Base-by-base conservation (phyloP, 192 early-diverging fungal species). In the Backusella westeae region DNA sequence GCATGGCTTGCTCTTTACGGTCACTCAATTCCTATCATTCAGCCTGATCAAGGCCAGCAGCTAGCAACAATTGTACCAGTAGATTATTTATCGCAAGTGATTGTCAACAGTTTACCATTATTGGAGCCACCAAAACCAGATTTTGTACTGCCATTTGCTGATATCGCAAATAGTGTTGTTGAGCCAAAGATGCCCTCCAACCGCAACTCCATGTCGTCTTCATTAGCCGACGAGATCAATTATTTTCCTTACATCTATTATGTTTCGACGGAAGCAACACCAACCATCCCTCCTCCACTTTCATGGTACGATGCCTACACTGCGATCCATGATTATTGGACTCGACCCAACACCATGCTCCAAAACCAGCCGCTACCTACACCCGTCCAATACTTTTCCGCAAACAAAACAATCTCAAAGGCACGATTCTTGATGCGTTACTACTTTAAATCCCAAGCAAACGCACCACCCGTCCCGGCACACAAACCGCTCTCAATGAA, bases 11-110 rank as follows among this genome's bases (percentile, higher is more conserved):
- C 72, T 9, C 72, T 81, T 23, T 72, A 76, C 29, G 76, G 76
- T 2, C 44, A 74, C 19, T 76, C 76, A 0, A 49, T 77, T 38
- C 80, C 72, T 32, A 56, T 74, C 26, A 46, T 81, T 44, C 71
- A 81, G 10, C 71, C 80, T 5, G 63, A 56, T 15, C 75, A 77
- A 74, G 76, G 76, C 1, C 66, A 77, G 4, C 39, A 36, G 26
- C 17, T 42, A 0, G 76, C 73, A 41, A 68, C 77, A 36, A 71
- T 81, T n/a, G 67, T 77, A 4, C 80, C 80, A 0, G 76, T 81
- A 23, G 80, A 81, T 63, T 77, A 81, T 71, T 52, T 81, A 19
- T 72, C 72, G 8, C 71, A 67, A 34, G 21, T 73, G 14, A 63
- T 77, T 29, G 12, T 81, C 12, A 71, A 67, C 26, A 21, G 38